phyloP scores from a whole-genome alignment of 768 basidiomycete genomes.

The Amanita brunnescens region DNA sequence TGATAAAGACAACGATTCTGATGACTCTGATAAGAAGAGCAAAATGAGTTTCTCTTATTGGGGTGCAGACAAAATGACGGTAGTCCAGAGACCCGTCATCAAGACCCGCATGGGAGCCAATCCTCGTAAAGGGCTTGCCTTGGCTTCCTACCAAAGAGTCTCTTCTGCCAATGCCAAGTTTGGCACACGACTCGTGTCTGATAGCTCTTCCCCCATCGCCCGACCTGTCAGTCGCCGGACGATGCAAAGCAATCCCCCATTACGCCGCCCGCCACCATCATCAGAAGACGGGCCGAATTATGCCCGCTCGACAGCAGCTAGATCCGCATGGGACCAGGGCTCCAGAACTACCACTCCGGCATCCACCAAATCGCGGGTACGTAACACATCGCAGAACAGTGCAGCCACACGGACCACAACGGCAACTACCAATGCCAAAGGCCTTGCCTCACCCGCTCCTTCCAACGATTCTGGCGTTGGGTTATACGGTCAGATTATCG shows the following conservation, averaged over 20 bases:
- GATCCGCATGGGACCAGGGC: conserved; percentile 56
- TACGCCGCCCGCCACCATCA: conserved; percentile 31
- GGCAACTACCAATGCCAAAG: conserved; percentile 23
- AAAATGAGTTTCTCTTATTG: conserved; percentile 94
- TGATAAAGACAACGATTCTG: conserved; percentile 53
- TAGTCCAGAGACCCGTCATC: conserved; percentile 61
- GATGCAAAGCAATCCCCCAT: conserved; percentile 33
- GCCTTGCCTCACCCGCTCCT: conserved; percentile 62
- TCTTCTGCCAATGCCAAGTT: conserved; percentile 92
- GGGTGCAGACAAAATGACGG: conserved; percentile 86
- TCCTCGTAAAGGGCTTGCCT: conserved; percentile 33
- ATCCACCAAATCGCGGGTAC: conserved; percentile 43
- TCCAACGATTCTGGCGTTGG: conserved; percentile 80
- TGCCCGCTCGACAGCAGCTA: conserved; percentile 64
- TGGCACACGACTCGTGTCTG: conserved; percentile 70
- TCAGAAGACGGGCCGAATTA: conserved; percentile 59
- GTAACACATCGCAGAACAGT: conserved; percentile 69
- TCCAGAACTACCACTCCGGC: conserved; percentile 26
- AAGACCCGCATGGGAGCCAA: conserved; percentile 35
- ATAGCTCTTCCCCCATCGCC: conserved; percentile 35
- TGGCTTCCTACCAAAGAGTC: conserved; percentile 63
- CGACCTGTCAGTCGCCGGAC: conserved; percentile 64
- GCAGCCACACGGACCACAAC: conserved; percentile 34
- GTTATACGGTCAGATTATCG: conserved; percentile 74
- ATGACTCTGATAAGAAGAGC: conserved; percentile 82